Percentiles rank a stretch among this genome's conserved stretches.
These are phyloP conservation scores for Exophiala calicioides DNA, from an alignment of 2,329 filamentous ascomycete species.

Conservation along the genomic window DNA sequence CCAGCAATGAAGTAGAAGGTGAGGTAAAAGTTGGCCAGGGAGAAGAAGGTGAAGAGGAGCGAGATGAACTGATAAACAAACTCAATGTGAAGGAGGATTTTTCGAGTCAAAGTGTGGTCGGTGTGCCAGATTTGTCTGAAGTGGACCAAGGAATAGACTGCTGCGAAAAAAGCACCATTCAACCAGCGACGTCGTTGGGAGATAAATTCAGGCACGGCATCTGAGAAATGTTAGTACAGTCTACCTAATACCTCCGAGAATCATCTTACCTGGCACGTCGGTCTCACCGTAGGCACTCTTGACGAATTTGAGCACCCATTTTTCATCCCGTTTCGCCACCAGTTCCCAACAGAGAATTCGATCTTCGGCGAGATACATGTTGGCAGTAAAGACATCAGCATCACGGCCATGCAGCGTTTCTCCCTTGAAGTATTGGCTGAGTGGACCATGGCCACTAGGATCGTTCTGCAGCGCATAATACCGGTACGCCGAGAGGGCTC, in stretches of 20 bases:
- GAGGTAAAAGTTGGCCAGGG: constrained; percentile 96
- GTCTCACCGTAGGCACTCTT: constrained; percentile 96
- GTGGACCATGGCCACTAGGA: constrained; percentile 86
- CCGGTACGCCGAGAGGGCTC: constrained; percentile 90
- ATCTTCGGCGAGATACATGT: constrained; percentile 99
- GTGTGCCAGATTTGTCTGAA: constrained; percentile 91
- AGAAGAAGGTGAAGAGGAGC: constrained; percentile 95
- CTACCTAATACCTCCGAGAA: background rate
- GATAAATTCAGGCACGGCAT: constrained; percentile 92
- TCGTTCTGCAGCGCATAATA: constrained; percentile 97
- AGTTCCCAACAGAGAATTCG: constrained; percentile 98
- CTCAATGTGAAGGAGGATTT: constrained; percentile 89
- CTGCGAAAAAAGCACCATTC: constrained; percentile 97
- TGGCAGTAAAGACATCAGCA: constrained; percentile 95
- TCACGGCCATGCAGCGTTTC: constrained; percentile 95
- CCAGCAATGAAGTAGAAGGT: constrained; percentile 98
- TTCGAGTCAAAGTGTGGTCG: constrained; percentile 85
- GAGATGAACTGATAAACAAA: constrained; percentile 94
- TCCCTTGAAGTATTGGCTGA: constrained; percentile 99
- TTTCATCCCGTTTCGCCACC: constrained; percentile 88
- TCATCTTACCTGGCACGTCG: constrained; percentile 82
- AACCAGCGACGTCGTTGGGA: constrained; percentile 96
- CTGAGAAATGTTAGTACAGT: constrained; percentile 46
- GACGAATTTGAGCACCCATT: constrained; percentile 98
- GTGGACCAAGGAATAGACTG: constrained; percentile 94